These are phyloP conservation scores for Lepidium aucheri DNA, from an alignment of 345 rosid genomes.

Conservation along the genomic window DNA sequence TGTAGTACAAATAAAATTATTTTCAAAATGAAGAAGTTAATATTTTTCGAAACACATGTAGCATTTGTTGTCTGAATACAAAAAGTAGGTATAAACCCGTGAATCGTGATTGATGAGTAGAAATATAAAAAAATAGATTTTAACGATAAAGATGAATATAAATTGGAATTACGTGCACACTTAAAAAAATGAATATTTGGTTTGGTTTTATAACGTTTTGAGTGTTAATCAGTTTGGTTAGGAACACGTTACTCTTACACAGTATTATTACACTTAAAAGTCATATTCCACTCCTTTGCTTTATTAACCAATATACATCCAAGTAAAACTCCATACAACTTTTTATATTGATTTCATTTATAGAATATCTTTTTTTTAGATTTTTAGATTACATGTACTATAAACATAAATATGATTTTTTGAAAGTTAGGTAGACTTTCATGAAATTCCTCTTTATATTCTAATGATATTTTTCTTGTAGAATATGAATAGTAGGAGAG, in stretches of 20 bases:
- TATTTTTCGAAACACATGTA: not conserved
- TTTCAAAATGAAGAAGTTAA: not conserved
- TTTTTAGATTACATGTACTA: not conserved
- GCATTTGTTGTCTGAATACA: not conserved
- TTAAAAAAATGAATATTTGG: slow-evolving; percentile 14
- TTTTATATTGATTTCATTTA: not conserved
- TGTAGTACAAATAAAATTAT: not conserved
- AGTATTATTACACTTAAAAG: slow-evolving; percentile 7
- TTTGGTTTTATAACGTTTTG: not conserved
- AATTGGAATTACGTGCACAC: slow-evolving; percentile 25
- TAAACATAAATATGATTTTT: not conserved
- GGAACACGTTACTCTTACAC: slow-evolving; percentile 17
- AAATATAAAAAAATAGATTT: not conserved
- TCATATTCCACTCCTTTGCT: slow-evolving; percentile 15
- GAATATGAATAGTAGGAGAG: not conserved
- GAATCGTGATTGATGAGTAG: not conserved
- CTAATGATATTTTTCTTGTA: too few relatives aligned
- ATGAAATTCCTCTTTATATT: not conserved
- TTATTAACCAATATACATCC: not conserved
- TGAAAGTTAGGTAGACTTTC: not conserved
- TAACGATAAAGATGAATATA: not conserved
- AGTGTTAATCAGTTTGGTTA: slow-evolving; percentile 2
- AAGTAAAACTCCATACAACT: not conserved
- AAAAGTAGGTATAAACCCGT: not conserved
- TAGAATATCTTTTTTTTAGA: not conserved